Evolutionary conservation across 2,329 filamentous ascomycete species (phyloP).

Genomic region (Rutstroemia sp.): DNA sequence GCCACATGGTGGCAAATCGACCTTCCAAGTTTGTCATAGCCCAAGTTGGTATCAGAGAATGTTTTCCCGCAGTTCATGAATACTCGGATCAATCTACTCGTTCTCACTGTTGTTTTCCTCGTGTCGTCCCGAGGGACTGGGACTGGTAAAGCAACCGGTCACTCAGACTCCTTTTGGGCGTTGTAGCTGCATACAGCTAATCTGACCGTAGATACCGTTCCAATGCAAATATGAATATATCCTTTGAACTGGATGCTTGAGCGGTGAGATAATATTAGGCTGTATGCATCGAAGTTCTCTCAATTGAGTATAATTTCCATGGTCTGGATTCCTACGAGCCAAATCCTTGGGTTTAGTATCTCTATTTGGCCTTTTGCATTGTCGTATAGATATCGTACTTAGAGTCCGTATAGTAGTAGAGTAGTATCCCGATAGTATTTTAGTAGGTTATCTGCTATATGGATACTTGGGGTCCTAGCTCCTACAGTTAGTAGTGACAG

Average conservation of each 20-base stretch:
- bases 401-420: neutral
- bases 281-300: neutral
- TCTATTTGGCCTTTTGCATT: neutral
- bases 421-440: neutral
- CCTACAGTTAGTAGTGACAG: neutral
- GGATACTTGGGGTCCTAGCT: neutral
- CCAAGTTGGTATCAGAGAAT: too few species aligned
- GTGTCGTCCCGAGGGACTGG: neutral
- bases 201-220: neutral
- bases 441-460: neutral
- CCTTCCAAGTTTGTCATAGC: too few species aligned
- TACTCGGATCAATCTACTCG: too few species aligned
- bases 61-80: too few species aligned
- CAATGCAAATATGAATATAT: neutral
- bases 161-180: neutral
- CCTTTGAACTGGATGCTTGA: neutral
- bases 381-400: neutral
- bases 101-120: too few species aligned
- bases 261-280: neutral
- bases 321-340: constrained; percentile 1
- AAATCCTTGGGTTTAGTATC: neutral
- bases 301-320: neutral
- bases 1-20: too few species aligned
- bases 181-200: neutral
- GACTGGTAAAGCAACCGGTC: neutral